A percentile compares a stretch with the other conserved stretches of the same genome.
phyloP scores from a whole-genome alignment of 352 stramenopile genomes.

The Pythium rhizo-oryzae region DNA sequence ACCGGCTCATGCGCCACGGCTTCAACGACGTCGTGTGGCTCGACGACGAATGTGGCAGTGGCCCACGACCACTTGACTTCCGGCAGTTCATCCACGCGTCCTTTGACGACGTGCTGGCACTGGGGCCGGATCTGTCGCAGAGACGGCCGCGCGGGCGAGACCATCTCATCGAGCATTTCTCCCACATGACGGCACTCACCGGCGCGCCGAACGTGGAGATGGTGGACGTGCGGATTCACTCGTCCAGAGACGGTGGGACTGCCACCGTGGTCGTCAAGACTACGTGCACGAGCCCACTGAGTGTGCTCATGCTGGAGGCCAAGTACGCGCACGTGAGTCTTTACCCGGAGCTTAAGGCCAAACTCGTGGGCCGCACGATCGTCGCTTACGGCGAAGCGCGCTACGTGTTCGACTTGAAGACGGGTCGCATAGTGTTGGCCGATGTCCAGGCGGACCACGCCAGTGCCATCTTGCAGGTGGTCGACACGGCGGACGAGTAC shows the following conservation, averaged over 20 bases:
- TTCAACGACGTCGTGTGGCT: constrained; percentile 8
- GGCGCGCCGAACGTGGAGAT: constrained; percentile 10
- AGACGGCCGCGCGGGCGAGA: not conserved
- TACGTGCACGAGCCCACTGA: constrained; percentile 8
- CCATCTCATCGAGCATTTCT: not conserved
- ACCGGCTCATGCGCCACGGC: constrained; percentile 5
- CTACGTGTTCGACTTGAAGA: constrained; percentile 6
- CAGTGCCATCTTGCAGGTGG: constrained; percentile 7
- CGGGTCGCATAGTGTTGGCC: constrained; percentile 1
- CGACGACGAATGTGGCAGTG: not conserved
- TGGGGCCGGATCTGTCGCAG: not conserved
- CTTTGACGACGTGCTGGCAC: constrained; percentile 6
- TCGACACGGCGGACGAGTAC: constrained; percentile 13
- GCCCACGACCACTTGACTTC: constrained; percentile 5
- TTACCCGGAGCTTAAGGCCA: constrained; percentile 3
- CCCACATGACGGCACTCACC: constrained; percentile 14
- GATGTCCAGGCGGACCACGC: constrained; percentile 17
- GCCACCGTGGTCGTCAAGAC: constrained; percentile 6
- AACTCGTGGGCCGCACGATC: constrained; percentile 15
- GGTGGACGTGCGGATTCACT: constrained; percentile 2
- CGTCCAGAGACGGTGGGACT: not conserved
- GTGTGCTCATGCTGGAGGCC: constrained; percentile 9
- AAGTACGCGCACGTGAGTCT: constrained; percentile 12
- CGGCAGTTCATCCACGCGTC: constrained; percentile 7
- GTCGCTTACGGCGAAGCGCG: constrained; percentile 4